Conservation (phyloP, 2,329 filamentous ascomycete species). For the Cadophora sp. region DNA sequence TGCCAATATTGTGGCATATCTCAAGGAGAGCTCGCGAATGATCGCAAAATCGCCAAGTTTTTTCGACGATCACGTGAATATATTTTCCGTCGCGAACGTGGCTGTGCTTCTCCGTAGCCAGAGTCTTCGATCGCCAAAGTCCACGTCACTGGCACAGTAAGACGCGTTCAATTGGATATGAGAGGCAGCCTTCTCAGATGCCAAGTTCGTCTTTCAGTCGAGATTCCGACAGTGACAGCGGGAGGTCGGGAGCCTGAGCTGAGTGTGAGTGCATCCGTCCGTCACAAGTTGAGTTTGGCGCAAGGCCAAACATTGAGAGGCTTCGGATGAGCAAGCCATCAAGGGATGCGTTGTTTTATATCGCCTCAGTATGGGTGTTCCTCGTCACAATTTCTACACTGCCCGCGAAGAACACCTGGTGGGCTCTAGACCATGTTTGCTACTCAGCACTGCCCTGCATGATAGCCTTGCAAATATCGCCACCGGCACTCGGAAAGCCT, state of each 20-base stretch:
- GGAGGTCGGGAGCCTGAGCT: background rate
- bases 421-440: background rate
- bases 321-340: background rate
- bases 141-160: constrained; percentile 11
- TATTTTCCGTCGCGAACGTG: background rate
- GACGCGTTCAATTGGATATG: background rate
- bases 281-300: background rate
- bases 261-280: background rate
- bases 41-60: background rate
- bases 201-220: background rate
- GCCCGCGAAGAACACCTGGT: background rate
- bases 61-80: background rate
- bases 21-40: background rate
- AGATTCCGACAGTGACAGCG: background rate
- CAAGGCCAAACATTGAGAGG: background rate
- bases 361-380: background rate
- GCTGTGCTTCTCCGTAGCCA: constrained; percentile 18
- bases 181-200: background rate
- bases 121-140: background rate
- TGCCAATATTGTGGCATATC: background rate
- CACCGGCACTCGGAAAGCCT: background rate
- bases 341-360: constrained; percentile 5
- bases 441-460: constrained; percentile 8
- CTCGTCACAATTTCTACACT: background rate
- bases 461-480: constrained; percentile 7